Evolutionary conservation across 2,329 filamentous ascomycete species (phyloP), one percentile per base, ranked within the genome.

Genomic region (Penicillium sp.): DNA sequence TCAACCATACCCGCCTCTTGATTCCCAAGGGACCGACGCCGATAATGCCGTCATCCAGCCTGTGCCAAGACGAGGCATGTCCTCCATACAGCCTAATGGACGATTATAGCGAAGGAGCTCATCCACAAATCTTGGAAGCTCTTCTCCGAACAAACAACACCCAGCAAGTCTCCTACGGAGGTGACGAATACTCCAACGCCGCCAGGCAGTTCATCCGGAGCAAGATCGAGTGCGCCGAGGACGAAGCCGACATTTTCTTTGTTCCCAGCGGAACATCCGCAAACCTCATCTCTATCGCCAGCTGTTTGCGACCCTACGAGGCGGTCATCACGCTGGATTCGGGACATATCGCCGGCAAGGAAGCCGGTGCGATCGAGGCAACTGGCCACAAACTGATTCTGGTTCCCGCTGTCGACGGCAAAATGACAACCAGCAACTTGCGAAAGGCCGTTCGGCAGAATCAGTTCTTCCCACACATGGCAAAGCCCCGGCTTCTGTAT

Each of bases 341-440:
- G 0, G 73, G 74, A 0, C 73, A 76, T 32, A 75, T 76, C 20
- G 70, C 74, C 4, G 68, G 64, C 7, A 65, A 73, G 17, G 73
- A 76, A 48, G 73, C 73, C 0, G 73, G 74, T 2, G 74, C 74
- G 0, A 71, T 76, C 4, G 73, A 76, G 44, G 72, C 73, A 1
- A 71, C 67, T 4, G 73, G 73, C 0, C 74, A 76, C 57, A 76
- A 76, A 44, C 73, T 76, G 26, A 76, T 76, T 51, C 65, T 69
- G 2, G 73, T 74, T 1, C 62, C 63, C 1, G 69, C 70, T 0
- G 54, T 64, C 0, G 65, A 73, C 23, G 73, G 74, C 13, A 76
- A 76, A 37, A 61, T 76, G 52, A 75, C 72, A 0, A 66, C 72
- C 0, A 50, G 55, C 8, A 63, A 61, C 20, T 65, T 76, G 20